Percentiles rank a stretch among this genome's conserved stretches.
phyloP scores from a whole-genome alignment of 2,329 filamentous ascomycete species.

The Ophiostoma ips region DNA sequence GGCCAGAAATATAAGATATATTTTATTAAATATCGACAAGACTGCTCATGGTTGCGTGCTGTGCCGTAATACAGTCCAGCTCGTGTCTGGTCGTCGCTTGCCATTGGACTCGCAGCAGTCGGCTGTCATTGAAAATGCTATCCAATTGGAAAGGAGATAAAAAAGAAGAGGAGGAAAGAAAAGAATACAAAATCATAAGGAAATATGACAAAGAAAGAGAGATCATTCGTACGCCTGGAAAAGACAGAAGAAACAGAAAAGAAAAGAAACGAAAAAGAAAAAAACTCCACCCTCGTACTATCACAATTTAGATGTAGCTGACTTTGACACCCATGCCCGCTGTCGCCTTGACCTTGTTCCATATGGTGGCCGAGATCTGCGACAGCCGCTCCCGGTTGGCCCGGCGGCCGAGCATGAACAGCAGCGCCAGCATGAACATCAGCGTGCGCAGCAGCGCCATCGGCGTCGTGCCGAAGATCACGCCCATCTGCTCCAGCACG shows the following conservation, averaged over 20 bases:
- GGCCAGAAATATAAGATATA: too few relatives aligned
- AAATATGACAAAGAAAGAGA: not conserved
- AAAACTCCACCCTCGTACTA: not conserved
- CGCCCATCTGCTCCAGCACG: constrained; percentile 36
- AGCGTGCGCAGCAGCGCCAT: constrained; percentile 47
- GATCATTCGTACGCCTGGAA: not conserved
- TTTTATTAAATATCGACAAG: too few relatives aligned
- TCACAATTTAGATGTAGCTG: constrained; percentile 60
- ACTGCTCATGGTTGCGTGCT: too few relatives aligned
- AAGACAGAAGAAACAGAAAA: not conserved
- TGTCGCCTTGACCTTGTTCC: constrained; percentile 71
- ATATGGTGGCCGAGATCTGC: constrained; percentile 52
- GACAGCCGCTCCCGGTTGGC: constrained; percentile 63
- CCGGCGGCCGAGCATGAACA: constrained; percentile 61
- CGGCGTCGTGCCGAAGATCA: constrained; percentile 41
- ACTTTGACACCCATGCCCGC: constrained; percentile 96
- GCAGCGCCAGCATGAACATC: constrained; percentile 65
- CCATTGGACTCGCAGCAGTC: too few relatives aligned
- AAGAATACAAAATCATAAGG: too few relatives aligned
- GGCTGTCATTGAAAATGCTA: too few relatives aligned
- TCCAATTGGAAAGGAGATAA: too few relatives aligned
- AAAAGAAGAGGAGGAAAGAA: too few relatives aligned
- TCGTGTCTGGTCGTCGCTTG: too few relatives aligned
- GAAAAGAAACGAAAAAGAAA: not conserved
- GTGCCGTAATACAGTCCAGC: too few relatives aligned